Conservation (phyloP, 2,329 filamentous ascomycete species). For the Paecilomyces sp. region DNA sequence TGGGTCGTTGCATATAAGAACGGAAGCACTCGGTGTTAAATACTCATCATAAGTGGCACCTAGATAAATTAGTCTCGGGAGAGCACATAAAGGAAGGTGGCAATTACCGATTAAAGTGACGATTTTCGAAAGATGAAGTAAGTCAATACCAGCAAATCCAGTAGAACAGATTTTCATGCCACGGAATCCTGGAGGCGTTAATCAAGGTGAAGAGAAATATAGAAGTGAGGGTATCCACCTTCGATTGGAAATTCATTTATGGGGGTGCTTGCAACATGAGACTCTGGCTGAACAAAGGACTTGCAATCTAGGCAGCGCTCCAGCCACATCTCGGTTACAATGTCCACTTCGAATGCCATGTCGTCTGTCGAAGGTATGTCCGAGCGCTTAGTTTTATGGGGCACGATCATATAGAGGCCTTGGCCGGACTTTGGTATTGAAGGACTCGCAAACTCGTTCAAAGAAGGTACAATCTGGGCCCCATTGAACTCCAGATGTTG, state of each 20-base stretch:
- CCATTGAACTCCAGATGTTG: slow-evolving; percentile 36
- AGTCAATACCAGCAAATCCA: slow-evolving; percentile 74
- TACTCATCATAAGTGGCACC: slow-evolving; percentile 74
- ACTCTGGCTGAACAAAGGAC: slow-evolving; percentile 58
- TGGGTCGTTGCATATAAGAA: slow-evolving; percentile 64
- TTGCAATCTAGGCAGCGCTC: slow-evolving; percentile 80
- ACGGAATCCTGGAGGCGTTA: slow-evolving; percentile 50
- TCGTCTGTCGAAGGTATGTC: slow-evolving; percentile 32
- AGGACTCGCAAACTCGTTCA: slow-evolving; percentile 25
- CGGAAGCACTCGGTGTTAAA: slow-evolving; percentile 62
- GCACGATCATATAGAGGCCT: slow-evolving; percentile 32
- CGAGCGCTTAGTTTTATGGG: slow-evolving; percentile 26
- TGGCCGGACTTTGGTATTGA: slow-evolving; percentile 26
- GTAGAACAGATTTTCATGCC: slow-evolving; percentile 70
- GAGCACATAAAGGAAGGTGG: not conserved
- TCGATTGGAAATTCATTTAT: slow-evolving; percentile 63
- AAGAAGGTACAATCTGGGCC: slow-evolving; percentile 28
- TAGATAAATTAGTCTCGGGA: slow-evolving; percentile 18
- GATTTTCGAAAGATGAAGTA: slow-evolving; percentile 74
- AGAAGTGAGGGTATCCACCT: slow-evolving; percentile 26
- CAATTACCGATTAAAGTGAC: slow-evolving; percentile 60
- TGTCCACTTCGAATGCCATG: slow-evolving; percentile 35
- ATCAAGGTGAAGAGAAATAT: not conserved
- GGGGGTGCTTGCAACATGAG: slow-evolving; percentile 69
- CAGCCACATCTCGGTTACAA: slow-evolving; percentile 86